These are phyloP conservation scores for Stagonosporopsis vannaccii DNA, from an alignment of 2,329 filamentous ascomycete species.

Conservation along the genomic window DNA sequence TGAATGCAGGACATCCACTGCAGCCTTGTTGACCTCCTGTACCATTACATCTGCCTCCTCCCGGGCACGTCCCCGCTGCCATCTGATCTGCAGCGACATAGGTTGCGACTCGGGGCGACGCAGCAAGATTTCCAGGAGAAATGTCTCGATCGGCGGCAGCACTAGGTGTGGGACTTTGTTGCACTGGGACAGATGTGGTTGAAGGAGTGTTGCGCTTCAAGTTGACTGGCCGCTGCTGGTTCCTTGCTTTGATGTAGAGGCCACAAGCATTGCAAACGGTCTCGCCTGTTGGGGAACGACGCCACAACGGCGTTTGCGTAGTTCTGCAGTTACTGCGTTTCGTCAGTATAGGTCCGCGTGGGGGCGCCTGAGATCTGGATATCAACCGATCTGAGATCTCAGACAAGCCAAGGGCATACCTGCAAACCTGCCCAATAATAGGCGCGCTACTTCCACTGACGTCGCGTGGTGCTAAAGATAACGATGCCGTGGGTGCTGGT, in stretches of 20 bases:
- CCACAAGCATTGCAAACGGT: conserved; percentile 99
- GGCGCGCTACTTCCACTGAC: conserved; percentile 41
- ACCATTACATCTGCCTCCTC: conserved; percentile 93
- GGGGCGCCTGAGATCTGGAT: neutral
- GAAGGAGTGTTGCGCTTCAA: conserved; percentile 75
- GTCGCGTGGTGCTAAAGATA: conserved; percentile 26
- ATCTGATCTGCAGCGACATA: conserved; percentile 81
- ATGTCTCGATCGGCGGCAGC: conserved; percentile 50
- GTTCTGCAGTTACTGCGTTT: conserved; percentile 85
- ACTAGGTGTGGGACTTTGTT: conserved; percentile 52
- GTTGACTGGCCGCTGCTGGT: conserved; percentile 87
- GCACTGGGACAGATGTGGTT: conserved; percentile 35
- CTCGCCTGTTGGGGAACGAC: conserved; percentile 87
- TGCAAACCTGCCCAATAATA: conserved; percentile 72
- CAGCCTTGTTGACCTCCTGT: conserved; percentile 95
- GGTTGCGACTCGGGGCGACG: conserved; percentile 62
- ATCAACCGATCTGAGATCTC: neutral
- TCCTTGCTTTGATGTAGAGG: conserved; percentile 91
- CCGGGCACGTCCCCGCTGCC: conserved; percentile 87
- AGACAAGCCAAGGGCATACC: conserved; percentile 57
- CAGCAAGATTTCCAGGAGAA: conserved; percentile 49
- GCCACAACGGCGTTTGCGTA: conserved; percentile 92
- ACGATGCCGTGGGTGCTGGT: conserved; percentile 31
- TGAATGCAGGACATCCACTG: conserved; percentile 94
- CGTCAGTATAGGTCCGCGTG: conserved; percentile 24